Evolutionary conservation across 495 filamentous ascomycete genomes (phyloP).

Genomic region (Penicillium macrosclerotiorum): DNA sequence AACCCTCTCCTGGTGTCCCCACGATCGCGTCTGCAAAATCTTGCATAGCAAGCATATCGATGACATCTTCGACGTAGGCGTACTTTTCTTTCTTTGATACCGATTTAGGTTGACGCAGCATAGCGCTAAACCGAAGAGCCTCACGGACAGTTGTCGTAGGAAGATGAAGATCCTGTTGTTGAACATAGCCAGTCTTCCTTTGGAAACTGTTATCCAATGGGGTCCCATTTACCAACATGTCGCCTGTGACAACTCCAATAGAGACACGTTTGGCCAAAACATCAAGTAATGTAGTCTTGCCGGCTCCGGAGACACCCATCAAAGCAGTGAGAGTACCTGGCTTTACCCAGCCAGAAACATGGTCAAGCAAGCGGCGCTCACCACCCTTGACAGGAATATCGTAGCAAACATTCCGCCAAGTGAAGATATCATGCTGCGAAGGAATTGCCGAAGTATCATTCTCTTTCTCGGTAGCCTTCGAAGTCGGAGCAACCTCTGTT

Average conservation of each 20-base stretch:
- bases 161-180: constrained; percentile 90
- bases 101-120: constrained; percentile 73
- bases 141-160: constrained; percentile 78
- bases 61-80: constrained; percentile 50
- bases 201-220: constrained; percentile 74
- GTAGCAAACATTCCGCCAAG: constrained; percentile 74
- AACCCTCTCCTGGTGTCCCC: constrained; percentile 50
- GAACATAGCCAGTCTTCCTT: constrained; percentile 88
- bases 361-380: constrained; percentile 55
- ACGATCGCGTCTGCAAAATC: constrained; percentile 46
- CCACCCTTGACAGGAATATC: constrained; percentile 61
- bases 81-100: constrained; percentile 47
- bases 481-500: constrained; percentile 12
- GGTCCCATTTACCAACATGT: constrained; percentile 54
- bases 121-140: constrained; percentile 78
- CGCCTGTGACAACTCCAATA: constrained; percentile 53
- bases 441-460: constrained; percentile 34
- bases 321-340: constrained; percentile 68
- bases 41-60: constrained; percentile 51
- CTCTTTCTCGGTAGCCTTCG: constrained; percentile 23
- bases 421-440: constrained; percentile 62
- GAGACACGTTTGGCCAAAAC: constrained; percentile 55
- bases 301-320: constrained; percentile 63
- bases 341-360: constrained; percentile 65
- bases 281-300: constrained; percentile 67